Evolutionary conservation across 805 yeast species (phyloP).

Genomic region (Saccharomycopsis capsularis): DNA sequence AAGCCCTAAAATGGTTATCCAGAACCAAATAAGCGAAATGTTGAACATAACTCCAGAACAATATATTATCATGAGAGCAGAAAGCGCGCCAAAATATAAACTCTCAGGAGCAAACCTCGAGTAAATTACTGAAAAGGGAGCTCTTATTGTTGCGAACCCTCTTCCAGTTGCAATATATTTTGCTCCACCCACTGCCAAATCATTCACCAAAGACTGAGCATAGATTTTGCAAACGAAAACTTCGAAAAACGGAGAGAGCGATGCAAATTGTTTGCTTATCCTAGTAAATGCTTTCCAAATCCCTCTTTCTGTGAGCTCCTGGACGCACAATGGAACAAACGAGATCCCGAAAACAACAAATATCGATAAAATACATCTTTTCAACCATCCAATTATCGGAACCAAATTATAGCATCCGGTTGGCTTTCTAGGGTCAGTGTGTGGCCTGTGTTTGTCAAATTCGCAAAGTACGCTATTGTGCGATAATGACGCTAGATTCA

Average conservation of each 20-base stretch:
- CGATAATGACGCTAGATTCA: constrained; percentile 58
- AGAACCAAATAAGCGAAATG: constrained; percentile 47
- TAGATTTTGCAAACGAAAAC: constrained; percentile 73
- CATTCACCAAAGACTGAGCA: constrained; percentile 61
- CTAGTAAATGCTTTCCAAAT: constrained; percentile 61
- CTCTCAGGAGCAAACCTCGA: constrained; percentile 65
- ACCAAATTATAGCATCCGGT: constrained; percentile 63
- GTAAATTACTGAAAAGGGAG: constrained; percentile 57
- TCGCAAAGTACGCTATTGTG: constrained; percentile 56
- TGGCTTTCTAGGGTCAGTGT: constrained; percentile 57
- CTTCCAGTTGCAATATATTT: constrained; percentile 77
- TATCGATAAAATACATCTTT: constrained; percentile 65
- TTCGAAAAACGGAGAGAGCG: constrained; percentile 73
- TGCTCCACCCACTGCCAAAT: constrained; percentile 73
- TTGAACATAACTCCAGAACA: constrained; percentile 61
- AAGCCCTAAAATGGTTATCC: constrained; percentile 53
- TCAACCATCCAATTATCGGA: constrained; percentile 70
- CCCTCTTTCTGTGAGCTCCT: constrained; percentile 72
- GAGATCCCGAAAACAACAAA: constrained; percentile 69
- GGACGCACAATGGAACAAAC: constrained; percentile 68
- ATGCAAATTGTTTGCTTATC: constrained; percentile 56
- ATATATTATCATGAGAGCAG: constrained; percentile 46
- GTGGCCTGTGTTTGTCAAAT: constrained; percentile 49
- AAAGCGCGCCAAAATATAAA: constrained; percentile 54
- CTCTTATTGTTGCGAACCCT: constrained; percentile 71